Evolutionary conservation across 2,329 filamentous ascomycete genomes (phyloP).

Genomic region (Aureobasidium sp.): DNA sequence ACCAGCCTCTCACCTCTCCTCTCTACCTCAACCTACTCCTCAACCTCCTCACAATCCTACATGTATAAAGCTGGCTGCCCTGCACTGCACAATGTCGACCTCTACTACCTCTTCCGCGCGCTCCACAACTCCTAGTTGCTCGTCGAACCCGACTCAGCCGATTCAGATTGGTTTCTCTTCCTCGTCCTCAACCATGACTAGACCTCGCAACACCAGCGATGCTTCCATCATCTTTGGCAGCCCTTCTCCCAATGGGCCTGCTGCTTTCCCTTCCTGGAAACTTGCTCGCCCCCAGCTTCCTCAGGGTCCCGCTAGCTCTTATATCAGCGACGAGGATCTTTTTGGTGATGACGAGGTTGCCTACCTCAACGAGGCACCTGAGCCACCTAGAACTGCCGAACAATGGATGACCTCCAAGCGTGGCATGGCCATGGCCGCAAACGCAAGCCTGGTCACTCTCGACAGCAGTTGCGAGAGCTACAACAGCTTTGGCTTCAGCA

Average conservation of each 20-base stretch:
- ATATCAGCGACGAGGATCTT: conserved; percentile 33
- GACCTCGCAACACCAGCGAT: conserved; percentile 16
- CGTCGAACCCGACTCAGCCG: conserved; percentile 16
- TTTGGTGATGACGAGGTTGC: conserved; percentile 26
- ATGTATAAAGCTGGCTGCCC: conserved; percentile 13
- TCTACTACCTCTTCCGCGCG: conserved; percentile 17
- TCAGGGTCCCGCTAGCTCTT: conserved; percentile 25
- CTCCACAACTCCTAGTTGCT: conserved; percentile 16
- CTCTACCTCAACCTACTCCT: conserved; percentile 5
- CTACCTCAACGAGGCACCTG: conserved; percentile 28
- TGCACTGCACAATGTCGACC: conserved; percentile 18
- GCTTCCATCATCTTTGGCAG: conserved; percentile 13
- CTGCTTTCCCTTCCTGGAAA: conserved; percentile 20
- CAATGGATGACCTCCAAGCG: conserved; percentile 22
- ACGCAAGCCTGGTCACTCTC: conserved; percentile 13
- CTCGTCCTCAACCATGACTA: conserved; percentile 12
- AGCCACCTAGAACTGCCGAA: conserved; percentile 28
- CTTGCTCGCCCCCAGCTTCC: conserved; percentile 14
- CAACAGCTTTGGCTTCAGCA: conserved; percentile 11
- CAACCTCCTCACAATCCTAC: not conserved
- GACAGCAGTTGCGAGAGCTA: conserved; percentile 16
- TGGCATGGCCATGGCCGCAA: conserved; percentile 20
- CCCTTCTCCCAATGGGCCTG: conserved; percentile 11
- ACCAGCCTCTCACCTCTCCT: conserved; percentile 2
- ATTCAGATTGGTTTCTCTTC: conserved; percentile 19